These are phyloP conservation scores for Punica granatum DNA, from an alignment of 345 rosid genomes.

Conservation along the genomic window DNA sequence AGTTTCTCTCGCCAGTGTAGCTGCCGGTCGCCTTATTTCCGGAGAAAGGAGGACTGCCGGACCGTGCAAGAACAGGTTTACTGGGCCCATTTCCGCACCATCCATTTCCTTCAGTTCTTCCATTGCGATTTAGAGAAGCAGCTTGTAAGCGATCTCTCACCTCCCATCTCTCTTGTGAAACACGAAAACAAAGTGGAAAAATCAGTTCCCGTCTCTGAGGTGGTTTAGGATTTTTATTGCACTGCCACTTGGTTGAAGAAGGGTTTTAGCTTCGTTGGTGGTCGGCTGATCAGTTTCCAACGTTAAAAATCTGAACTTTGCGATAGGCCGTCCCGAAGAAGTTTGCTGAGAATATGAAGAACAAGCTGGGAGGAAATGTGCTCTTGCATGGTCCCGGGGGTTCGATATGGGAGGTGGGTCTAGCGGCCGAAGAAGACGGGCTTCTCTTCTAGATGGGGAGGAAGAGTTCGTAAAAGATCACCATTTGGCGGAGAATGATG, in stretches of 20 bases:
- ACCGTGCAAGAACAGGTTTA: conserved; percentile 66
- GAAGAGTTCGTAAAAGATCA: conserved; percentile 47
- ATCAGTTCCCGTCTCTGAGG: no score
- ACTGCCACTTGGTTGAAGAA: background rate
- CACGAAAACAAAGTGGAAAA: no score
- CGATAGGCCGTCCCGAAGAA: conserved; percentile 57
- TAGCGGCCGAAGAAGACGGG: conserved; percentile 26
- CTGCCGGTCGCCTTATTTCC: no score
- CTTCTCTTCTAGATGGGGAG: conserved; percentile 51
- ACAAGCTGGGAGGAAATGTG: conserved; percentile 45
- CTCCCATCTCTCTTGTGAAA: background rate
- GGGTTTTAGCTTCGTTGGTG: conserved; percentile 7
- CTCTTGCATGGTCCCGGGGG: conserved; percentile 68
- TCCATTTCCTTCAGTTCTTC: conserved; percentile 53
- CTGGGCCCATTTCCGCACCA: conserved; percentile 59
- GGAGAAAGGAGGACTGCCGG: conserved; percentile 26
- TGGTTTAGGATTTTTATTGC: background rate
- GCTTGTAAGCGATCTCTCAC: conserved; percentile 36
- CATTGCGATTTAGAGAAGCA: conserved; percentile 40
- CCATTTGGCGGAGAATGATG: conserved; percentile 47
- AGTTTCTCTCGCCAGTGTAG: no score
- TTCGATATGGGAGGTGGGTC: conserved; percentile 37
- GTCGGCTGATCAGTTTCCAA: background rate
- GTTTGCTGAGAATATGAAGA: conserved; percentile 36
- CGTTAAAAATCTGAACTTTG: background rate